phyloP scores from a whole-genome alignment of 805 yeast genomes.

The Cyberlindnera maritima region DNA sequence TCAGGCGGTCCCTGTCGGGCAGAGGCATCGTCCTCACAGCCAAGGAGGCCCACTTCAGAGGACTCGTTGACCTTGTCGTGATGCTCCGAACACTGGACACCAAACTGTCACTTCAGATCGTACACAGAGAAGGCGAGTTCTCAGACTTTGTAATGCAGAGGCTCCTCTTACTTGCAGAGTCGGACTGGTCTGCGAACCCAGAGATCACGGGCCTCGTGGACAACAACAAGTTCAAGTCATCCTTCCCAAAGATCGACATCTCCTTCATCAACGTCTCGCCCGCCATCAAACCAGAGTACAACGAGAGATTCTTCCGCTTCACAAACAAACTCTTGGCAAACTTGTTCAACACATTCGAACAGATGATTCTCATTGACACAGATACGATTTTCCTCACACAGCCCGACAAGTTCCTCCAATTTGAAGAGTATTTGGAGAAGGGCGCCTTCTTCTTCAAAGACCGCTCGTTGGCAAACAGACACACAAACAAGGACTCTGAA shows the following conservation, averaged over 20 bases:
- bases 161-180: not conserved
- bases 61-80: constrained; percentile 24
- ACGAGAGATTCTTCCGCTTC: constrained; percentile 30
- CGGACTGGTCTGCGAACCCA: constrained; percentile 11
- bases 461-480: constrained; percentile 13
- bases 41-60: constrained; percentile 21
- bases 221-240: not conserved
- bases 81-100: constrained; percentile 29
- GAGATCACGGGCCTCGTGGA: not conserved
- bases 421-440: constrained; percentile 31
- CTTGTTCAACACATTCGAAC: constrained; percentile 52
- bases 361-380: constrained; percentile 50
- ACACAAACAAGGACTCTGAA: not conserved
- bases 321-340: constrained; percentile 50
- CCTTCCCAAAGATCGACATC: constrained; percentile 18
- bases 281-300: constrained; percentile 8
- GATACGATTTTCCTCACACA: constrained; percentile 46
- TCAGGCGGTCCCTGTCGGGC: constrained; percentile 21
- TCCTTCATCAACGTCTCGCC: constrained; percentile 26
- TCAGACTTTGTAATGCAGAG: constrained; percentile 10
- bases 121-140: constrained; percentile 28
- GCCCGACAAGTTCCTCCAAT: constrained; percentile 35
- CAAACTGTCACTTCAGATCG: constrained; percentile 30
- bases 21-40: constrained; percentile 32
- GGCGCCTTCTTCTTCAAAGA: constrained; percentile 48